These are phyloP conservation scores for Penicillium polonicum DNA, from an alignment of 2,329 filamentous ascomycete genomes.

Conservation along the genomic window DNA sequence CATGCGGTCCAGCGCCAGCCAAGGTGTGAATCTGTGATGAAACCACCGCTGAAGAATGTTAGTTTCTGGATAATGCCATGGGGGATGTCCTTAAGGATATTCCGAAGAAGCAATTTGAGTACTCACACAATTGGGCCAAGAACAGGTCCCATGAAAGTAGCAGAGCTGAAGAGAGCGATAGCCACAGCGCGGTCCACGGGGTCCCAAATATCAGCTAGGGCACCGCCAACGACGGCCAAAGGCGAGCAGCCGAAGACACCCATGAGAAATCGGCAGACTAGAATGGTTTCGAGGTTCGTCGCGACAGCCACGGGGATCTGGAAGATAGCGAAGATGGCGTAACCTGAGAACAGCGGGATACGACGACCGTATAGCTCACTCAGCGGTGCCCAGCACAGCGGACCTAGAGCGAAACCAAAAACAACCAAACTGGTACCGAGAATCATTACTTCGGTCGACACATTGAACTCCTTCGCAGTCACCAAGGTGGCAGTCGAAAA, in stretches of 20 bases:
- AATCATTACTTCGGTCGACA: conserved; percentile 50
- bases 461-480: conserved; percentile 46
- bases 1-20: conserved; percentile 61
- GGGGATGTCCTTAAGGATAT: too few relatives aligned
- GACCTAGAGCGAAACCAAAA: conserved; percentile 44
- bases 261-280: conserved; percentile 54
- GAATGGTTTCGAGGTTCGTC: conserved; percentile 52
- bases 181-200: conserved; percentile 50
- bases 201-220: conserved; percentile 51
- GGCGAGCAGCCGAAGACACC: conserved; percentile 53
- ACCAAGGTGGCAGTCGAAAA: conserved; percentile 46
- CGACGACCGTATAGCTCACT: conserved; percentile 52
- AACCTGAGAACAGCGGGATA: conserved; percentile 49
- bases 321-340: conserved; percentile 51
- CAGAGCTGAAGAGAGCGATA: conserved; percentile 46
- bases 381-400: conserved; percentile 43
- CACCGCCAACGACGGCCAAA: conserved; percentile 52
- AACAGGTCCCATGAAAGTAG: conserved; percentile 52
- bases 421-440: conserved; percentile 53
- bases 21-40: conserved; percentile 50
- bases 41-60: conserved; percentile 40
- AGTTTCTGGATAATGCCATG: neutral
- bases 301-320: conserved; percentile 55
- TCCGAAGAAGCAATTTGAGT: neutral
- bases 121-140: conserved; percentile 48